Conservation (phyloP, 2,329 filamentous ascomycete genomes). For the Dothideomycetes sp. region DNA sequence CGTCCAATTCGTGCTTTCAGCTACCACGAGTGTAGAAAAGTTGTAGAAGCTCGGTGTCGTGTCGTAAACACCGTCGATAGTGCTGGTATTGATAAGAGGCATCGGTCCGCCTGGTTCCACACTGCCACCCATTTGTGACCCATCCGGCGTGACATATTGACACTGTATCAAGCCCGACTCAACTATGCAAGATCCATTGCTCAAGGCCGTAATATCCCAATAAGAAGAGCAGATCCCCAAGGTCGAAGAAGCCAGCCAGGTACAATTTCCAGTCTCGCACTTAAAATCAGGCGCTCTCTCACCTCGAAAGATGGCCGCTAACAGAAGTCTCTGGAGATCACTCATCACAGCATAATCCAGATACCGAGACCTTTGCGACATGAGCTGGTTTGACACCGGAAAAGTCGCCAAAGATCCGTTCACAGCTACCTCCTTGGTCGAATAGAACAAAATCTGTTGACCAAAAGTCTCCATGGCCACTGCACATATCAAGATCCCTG, state of each 20-base stretch:
- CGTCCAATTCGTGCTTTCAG: constrained; percentile 3
- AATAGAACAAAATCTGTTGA: constrained; percentile 1
- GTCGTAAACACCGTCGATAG: constrained; percentile 5
- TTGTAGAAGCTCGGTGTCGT: constrained; percentile 7
- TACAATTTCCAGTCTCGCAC: constrained; percentile 1
- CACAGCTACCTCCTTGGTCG: neutral
- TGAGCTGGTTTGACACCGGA: neutral
- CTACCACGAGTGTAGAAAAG: constrained; percentile 8
- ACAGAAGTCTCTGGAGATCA: neutral
- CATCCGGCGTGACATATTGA: neutral
- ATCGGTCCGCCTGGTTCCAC: constrained; percentile 7
- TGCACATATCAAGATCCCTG: neutral
- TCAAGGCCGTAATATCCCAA: neutral
- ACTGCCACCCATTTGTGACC: neutral
- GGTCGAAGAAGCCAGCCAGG: constrained; percentile 2
- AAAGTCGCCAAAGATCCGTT: neutral
- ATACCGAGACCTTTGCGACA: neutral
- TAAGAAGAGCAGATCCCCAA: constrained; percentile 5
- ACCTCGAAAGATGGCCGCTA: constrained; percentile 1
- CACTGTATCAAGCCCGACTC: neutral
- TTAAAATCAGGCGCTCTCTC: neutral
- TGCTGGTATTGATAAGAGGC: constrained; percentile 6
- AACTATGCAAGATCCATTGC: neutral
- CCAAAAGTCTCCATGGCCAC: constrained; percentile 1
- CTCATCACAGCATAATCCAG: constrained; percentile 10